Evolutionary conservation across 2,329 filamentous ascomycete species (phyloP).

Genomic region (Fusarium keratoplasticum): DNA sequence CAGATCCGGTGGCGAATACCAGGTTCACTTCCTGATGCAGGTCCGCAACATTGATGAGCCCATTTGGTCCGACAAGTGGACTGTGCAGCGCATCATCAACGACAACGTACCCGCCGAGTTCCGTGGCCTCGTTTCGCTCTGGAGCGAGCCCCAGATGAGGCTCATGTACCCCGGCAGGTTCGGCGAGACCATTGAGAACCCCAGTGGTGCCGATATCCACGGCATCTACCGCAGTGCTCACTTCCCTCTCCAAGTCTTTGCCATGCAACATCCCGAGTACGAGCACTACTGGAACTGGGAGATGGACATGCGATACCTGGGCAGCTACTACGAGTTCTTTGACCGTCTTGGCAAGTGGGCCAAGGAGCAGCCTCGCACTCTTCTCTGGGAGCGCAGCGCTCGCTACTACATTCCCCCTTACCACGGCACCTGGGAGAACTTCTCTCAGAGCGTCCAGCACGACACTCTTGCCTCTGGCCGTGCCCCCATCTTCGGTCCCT

Average conservation of each 20-base stretch:
- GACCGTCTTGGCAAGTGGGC: slow-evolving; percentile 75
- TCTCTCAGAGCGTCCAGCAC: slow-evolving; percentile 71
- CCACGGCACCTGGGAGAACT: slow-evolving; percentile 79
- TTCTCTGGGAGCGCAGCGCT: slow-evolving; percentile 82
- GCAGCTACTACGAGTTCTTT: slow-evolving; percentile 79
- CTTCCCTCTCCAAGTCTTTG: slow-evolving; percentile 73
- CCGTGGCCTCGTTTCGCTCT: slow-evolving; percentile 81
- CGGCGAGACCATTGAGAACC: slow-evolving; percentile 73
- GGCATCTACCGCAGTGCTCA: slow-evolving; percentile 77
- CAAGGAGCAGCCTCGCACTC: slow-evolving; percentile 73
- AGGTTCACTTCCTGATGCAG: slow-evolving; percentile 85
- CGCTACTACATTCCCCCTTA: slow-evolving; percentile 81
- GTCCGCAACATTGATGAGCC: slow-evolving; percentile 83
- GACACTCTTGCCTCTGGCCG: slow-evolving; percentile 66
- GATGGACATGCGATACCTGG: slow-evolving; percentile 74
- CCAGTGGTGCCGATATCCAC: slow-evolving; percentile 68
- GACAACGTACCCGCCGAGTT: slow-evolving; percentile 78
- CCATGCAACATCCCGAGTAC: slow-evolving; percentile 72
- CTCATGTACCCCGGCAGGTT: slow-evolving; percentile 79
- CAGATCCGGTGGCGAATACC: slow-evolving; percentile 83
- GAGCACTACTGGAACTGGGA: slow-evolving; percentile 78
- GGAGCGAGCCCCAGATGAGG: slow-evolving; percentile 87
- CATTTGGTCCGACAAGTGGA: slow-evolving; percentile 83
- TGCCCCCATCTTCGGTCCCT: slow-evolving; percentile 77
- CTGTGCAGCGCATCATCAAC: slow-evolving; percentile 77